Evolutionary conservation across 495 filamentous ascomycete species (phyloP), one percentile per base, ranked within the genome.

Genomic region (Penicillium robsamsonii): DNA sequence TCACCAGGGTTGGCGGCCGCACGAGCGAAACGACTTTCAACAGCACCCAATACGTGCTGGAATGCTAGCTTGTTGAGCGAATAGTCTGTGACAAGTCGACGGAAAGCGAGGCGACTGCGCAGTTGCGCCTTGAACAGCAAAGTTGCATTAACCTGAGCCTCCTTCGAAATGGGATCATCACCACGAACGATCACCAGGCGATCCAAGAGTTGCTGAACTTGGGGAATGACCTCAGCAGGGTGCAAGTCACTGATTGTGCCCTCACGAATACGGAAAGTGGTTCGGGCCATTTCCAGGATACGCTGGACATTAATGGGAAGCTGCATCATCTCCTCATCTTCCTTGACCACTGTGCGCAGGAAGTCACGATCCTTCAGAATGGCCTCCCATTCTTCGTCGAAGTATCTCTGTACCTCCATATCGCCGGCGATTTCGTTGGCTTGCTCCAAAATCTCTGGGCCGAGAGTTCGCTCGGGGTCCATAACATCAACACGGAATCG

Each of bases 401-500:
- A 78, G 46, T 89, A 82, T 52, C 82, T 80, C 69, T 97, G 95
- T 13, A 92, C 89, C 17, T 86, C 83, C 22, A 92, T 79, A 64
- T 97, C 92, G 58, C 91, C 92, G 29, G 84, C 78, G 54, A 97
- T 90, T 60, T 96, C 93, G 59, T 84, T 84, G 44, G 91, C 91
- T 67, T 92, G 86, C 66, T 96, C 92, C 48, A 99, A 75, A 25
- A 87, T 80, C 8, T 92, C 87, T 15, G 88, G 81, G 31, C 76
- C 75, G 6, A 82, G 71, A 35, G 62, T 72, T 9, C 84, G 81
- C 40, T 87, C 81, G 4, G 85, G 82, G 62, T 91, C 88, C 93
- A 98, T 97, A 43, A 98, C 87, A 75, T 99, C 93, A n/a, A 99
- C 78, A 22, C 88, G 87, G 75, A 88, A 97, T 37, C 86, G 84